Evolutionary conservation across 495 filamentous ascomycete genomes (phyloP), one percentile per base, ranked within the genome.

Genomic region (Geoglossum glabrum): DNA sequence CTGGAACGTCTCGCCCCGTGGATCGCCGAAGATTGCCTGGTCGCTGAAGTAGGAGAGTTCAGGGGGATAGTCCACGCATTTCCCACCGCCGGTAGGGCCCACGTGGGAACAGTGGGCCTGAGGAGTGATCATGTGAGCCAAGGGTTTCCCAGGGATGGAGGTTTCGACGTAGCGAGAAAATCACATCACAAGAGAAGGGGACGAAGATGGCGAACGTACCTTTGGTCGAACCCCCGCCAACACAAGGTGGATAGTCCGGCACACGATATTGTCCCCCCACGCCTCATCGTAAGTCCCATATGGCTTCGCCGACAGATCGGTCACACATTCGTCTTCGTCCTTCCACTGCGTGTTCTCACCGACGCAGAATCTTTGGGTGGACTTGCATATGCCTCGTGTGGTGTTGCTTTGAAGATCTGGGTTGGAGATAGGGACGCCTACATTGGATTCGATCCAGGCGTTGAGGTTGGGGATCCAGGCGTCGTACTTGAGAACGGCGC

Each of bases 91-190:
- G 0, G 68, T 71, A 0, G 66, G 68, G 11, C 69, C 69, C 7
- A 70, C 69, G 47, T 72, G 69, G 4, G 68, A 60, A 55, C 69
- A 72, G 57, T 72, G 69, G n/a, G 62, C 61, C 68, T 71, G n/a
- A n/a, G n/a, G n/a, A n/a, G n/a, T n/a, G n/a, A 57, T 59, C 40
- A 25, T 23, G 1, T 56, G 6, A 13, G 26, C 23, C n/a, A 5
- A 40, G 36, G 2, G 17, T 45, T 40, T 40, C 13, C 36, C 36
- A 15, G 9, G 7, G 17, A 11, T 11, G 31, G 11, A 34, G 4
- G 31, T 5, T 34, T 40, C 36, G 5, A 7, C 13, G 31, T 11
- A 4, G 55, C 59, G 27, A 65, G 55, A 38, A 33, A 27, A 0
- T 51, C 33, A 5, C 13, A 43, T 26, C 17, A 25, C 7, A 27